Percentiles rank a stretch among this genome's conserved stretches.
Evolutionary conservation across 805 yeast species (phyloP).

Genomic region (Kuraishia floccosa): DNA sequence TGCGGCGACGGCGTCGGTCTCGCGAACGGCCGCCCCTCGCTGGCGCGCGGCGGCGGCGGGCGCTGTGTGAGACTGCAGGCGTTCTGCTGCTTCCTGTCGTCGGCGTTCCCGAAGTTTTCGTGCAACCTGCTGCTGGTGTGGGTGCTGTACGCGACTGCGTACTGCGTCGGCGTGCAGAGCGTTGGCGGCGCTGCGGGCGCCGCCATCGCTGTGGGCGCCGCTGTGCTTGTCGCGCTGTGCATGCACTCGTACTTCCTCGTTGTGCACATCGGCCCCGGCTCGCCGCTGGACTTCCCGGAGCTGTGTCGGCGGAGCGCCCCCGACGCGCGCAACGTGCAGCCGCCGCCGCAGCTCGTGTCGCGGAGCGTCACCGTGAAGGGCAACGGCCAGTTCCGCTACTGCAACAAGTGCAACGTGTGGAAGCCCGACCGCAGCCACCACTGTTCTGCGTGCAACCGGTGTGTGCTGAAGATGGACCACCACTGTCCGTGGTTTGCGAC

Average conservation of each 20-base stretch:
- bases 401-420: constrained; percentile 42
- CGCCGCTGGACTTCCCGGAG: constrained; percentile 46
- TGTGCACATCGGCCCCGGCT: constrained; percentile 48
- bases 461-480: constrained; percentile 45
- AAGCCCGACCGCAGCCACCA: constrained; percentile 53
- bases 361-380: constrained; percentile 33
- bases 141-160: constrained; percentile 29
- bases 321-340: constrained; percentile 10
- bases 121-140: constrained; percentile 32
- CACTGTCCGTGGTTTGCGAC: constrained; percentile 86
- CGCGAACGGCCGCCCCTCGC: no score
- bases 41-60: no score
- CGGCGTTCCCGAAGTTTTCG: constrained; percentile 37
- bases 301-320: constrained; percentile 17
- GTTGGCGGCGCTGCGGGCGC: constrained; percentile 7
- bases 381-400: constrained; percentile 55
- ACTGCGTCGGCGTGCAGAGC: constrained; percentile 15
- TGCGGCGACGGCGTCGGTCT: no score
- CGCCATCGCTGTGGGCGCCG: constrained; percentile 12
- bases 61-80: not conserved
- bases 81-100: constrained; percentile 22
- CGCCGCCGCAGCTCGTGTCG: constrained; percentile 28
- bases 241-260: constrained; percentile 42
- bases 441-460: constrained; percentile 35
- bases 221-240: constrained; percentile 21